Evolutionary conservation across 495 filamentous ascomycete species (phyloP), one percentile per base, ranked within the genome.

Genomic region (Penicillium robsamsonii): DNA sequence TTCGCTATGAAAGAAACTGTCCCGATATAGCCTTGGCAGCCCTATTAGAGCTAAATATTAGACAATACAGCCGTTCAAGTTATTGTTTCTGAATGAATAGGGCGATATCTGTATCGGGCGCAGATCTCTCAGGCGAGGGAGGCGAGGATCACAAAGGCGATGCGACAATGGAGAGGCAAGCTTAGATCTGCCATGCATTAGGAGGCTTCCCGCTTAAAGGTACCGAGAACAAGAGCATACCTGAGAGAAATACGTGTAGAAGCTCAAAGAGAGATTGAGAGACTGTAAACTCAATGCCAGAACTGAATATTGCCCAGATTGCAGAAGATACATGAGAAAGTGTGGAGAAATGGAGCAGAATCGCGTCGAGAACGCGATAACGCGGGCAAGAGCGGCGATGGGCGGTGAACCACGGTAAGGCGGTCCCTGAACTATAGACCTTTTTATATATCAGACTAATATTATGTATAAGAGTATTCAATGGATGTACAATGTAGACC

Each of bases 311-410:
- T 17, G 13, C n/a, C n/a, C 15, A 27, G 35, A 24, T 17, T 27
- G 48, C 27, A 47, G 27, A 40, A 18, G 48, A 27, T 18, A 40
- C 33, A 50, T 18, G 13, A 49, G 46, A 31, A 18, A 31, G 31
- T 40, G 48, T 50, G 35, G 48, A 50, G 48, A 40, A 50, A 51
- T 29, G 9, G 35, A 51, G 49, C 49, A 41, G 49, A 51, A 51
- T 51, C 49, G 49, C 49, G 49, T 51, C 24, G 0, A 29, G 35
- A 40, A 47, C 48, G 48, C 48, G 48, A 50, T 40, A 50, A 51
- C 33, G 24, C 35, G 35, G 49, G 45, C 12, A 30, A 41, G 24
- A 30, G n/a, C 17, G 33, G n/a, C 33, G 48, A 30, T 38, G 22
- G 49, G 49, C 49, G 49, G 49, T 51, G 15, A 41, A 47, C n/a